phyloP scores from a whole-genome alignment of 208 protist genomes.

The Leptomonas pyrrhocoris region DNA sequence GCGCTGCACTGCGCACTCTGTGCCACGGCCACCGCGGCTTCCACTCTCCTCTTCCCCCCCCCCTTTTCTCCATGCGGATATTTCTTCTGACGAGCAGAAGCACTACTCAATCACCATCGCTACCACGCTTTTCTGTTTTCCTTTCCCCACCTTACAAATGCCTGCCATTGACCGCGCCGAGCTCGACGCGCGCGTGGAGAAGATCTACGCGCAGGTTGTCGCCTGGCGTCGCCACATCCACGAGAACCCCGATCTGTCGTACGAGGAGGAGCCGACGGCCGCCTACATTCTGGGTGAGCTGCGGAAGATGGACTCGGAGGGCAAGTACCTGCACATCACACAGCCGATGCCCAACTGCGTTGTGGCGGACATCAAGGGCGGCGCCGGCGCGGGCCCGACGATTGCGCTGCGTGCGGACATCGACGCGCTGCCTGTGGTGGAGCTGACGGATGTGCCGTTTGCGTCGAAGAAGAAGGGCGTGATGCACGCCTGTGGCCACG shows the following conservation, averaged over 20 bases:
- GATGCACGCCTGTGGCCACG: slow-evolving; percentile 76
- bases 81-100: no score
- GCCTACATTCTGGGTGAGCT: slow-evolving; percentile 57
- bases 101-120: background rate
- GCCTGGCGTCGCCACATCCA: slow-evolving; percentile 72
- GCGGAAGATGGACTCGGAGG: slow-evolving; percentile 37
- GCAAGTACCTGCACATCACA: slow-evolving; percentile 34
- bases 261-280: slow-evolving; percentile 57
- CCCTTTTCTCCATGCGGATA: no score
- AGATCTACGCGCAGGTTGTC: slow-evolving; percentile 47
- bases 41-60: no score
- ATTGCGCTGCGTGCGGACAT: slow-evolving; percentile 67
- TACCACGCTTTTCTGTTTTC: background rate
- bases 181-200: slow-evolving; percentile 25
- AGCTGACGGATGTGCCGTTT: slow-evolving; percentile 56
- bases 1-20: no score
- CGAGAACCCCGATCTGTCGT: slow-evolving; percentile 47
- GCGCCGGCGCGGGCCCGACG: slow-evolving; percentile 38
- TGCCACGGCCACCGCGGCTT: no score
- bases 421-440: slow-evolving; percentile 68
- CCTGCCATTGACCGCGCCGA: slow-evolving; percentile 23
- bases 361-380: slow-evolving; percentile 51
- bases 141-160: slow-evolving; percentile 5
- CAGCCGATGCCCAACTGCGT: slow-evolving; percentile 40
- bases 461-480: slow-evolving; percentile 54